phyloP scores from a whole-genome alignment of 176 grass and related monocot species.

The Oryza longistaminata region DNA sequence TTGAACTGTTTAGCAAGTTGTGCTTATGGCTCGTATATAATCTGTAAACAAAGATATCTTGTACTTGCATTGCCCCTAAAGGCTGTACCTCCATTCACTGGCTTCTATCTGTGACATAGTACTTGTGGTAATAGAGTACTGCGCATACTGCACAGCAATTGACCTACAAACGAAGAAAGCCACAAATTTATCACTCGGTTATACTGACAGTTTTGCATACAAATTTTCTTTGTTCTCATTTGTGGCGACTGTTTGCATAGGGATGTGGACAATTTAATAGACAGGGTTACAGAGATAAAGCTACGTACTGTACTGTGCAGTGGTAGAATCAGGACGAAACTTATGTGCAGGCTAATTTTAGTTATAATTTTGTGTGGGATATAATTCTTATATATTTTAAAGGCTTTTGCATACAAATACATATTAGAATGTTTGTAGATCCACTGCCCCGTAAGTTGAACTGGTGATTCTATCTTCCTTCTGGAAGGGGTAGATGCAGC shows the following conservation, averaged over 20 bases:
- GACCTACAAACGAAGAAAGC: background rate
- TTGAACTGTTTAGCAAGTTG: background rate
- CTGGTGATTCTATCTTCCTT: conserved; percentile 15
- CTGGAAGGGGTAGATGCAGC: conserved; percentile 20
- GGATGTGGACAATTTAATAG: background rate
- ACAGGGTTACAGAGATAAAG: background rate
- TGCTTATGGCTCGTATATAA: conserved; percentile 17
- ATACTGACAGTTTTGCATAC: conserved; percentile 26
- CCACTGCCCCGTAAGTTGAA: background rate
- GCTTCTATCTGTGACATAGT: conserved; percentile 1
- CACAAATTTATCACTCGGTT: background rate
- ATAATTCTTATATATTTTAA: background rate
- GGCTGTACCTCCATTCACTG: background rate
- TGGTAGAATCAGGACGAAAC: conserved; percentile 2
- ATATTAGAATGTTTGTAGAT: background rate
- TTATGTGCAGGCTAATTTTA: background rate
- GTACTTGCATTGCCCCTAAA: conserved; percentile 6
- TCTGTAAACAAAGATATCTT: conserved; percentile 1
- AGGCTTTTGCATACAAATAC: background rate
- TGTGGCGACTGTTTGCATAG: conserved; percentile 15
- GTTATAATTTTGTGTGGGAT: background rate
- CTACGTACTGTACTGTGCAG: conserved; percentile 1
- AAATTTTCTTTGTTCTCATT: background rate
- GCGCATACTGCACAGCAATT: conserved; percentile 1
- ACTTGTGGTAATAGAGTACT: conserved; percentile 18